Evolutionary conservation across 441 rosid genomes (phyloP), one percentile per base, ranked within the genome.

Genomic region (Populus hybrid): DNA sequence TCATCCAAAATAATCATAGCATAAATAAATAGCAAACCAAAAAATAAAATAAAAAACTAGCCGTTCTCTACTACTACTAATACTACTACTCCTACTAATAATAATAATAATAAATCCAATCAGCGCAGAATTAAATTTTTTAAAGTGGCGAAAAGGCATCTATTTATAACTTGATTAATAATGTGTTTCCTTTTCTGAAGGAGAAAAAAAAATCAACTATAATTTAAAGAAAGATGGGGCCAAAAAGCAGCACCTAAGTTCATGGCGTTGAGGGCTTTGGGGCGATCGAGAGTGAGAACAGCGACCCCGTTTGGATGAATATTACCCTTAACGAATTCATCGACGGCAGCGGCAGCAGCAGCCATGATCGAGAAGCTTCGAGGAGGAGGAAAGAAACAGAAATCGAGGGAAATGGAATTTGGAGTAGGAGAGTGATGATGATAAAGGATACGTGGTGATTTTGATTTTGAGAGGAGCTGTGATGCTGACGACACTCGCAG

Each of bases 221-320:
- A 40, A 73, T n/a, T 40, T 12, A 10, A 71, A 21, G 3, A 34
- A 71, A 21, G 3, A 34, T 26, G 1, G 18, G 8, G 23, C 16
- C 20, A 57, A n/a, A 72, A 9, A 26, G 59, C 26, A n/a, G 23
- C 16, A 90, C 94, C 98, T 79, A 90, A 79, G 84, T 88, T 91
- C 97, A 95, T 92, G 89, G 99, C 97, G 85, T 92, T 94, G 81
- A 95, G 98, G 74, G 97, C 94, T 83, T 90, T 92, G 72, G 98
- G 92, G 46, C 97, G 98, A 83, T 93, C 95, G 79, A 93, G 93
- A 57, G 96, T 92, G 91, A 92, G 86, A 84, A 92, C 85, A 6
- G 95, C 97, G 77, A 91, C 91, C 75, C 99, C 98, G 82, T 93
- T 91, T 10, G 95, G 90, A 81, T 82, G 79, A 70, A 95, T 87